Evolutionary conservation across 2,329 filamentous ascomycete genomes (phyloP), one percentile per base, ranked within the genome.

Genomic region (Chrysosporium keratinophilum): DNA sequence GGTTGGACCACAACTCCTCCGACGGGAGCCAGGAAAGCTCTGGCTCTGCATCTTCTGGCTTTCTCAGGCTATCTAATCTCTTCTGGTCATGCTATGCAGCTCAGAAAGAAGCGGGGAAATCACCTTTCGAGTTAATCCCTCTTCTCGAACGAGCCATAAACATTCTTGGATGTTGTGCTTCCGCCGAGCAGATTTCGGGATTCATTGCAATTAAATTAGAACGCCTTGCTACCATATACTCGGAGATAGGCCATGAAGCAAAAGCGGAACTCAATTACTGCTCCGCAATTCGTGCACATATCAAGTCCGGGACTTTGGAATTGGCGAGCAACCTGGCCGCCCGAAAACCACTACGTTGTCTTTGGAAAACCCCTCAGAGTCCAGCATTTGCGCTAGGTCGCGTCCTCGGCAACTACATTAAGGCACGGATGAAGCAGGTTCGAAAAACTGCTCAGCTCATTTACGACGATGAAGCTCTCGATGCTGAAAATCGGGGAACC

Each of bases 41-140:
- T 6, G 17, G 31, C 20, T 61, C 54, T 17, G 60, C 61, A 43
- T 64, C 64, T 1, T 56, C 60, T 52, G 62, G 62, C 10, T 60
- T 70, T 52, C 65, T 71, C 14, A 71, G 69, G 28, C 53, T 76
- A 41, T 76, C 74, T 0, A 74, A 75, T 55, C 57, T 72, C 3
- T 74, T 71, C 56, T 76, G 74, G 74, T 70, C 69, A 44, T 67
- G 71, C 9, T 76, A 74, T 53, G 61, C 73, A 19, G 69, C 72
- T 53, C 67, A 69, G 45, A 71, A 69, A 48, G 68, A 72, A 54
- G 54, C 62, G 35, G 65, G 66, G 0, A 65, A 65, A 54, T 57
- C 61, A 1, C 60, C 64, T 52, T 61, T 61, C 5, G 65, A 69
- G 40, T 67, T 73, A n/a, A 45, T 72, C 5, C 63, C 65, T 4